phyloP scores from a whole-genome alignment of 129 eudicot genomes.

The Mikania micrantha region DNA sequence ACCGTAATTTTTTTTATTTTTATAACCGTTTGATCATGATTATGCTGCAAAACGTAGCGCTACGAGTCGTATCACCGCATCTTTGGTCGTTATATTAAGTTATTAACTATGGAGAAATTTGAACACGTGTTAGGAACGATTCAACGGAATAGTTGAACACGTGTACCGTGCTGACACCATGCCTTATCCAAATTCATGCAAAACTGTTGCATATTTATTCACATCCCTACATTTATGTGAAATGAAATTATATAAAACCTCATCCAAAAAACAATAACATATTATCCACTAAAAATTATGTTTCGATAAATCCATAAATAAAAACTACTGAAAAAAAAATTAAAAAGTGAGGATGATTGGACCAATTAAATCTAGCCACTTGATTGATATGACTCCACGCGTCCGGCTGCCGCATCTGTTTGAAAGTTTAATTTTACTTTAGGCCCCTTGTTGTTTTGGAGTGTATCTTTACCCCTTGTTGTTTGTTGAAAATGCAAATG shows the following conservation, averaged over 20 bases:
- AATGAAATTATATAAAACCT: background rate
- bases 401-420: background rate
- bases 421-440: background rate
- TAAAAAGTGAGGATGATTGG: background rate
- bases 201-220: background rate
- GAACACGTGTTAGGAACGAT: background rate
- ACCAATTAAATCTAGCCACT: background rate
- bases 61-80: too few species aligned
- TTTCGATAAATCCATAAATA: too few species aligned
- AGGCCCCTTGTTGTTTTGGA: background rate
- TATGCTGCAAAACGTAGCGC: too few species aligned
- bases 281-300: too few species aligned
- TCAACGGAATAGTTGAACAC: background rate
- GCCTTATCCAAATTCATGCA: conserved; percentile 5
- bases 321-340: too few species aligned
- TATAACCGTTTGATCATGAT: too few species aligned
- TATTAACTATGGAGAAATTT: too few species aligned
- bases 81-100: too few species aligned
- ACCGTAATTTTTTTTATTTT: too few species aligned
- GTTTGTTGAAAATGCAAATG: background rate
- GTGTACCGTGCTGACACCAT: background rate
- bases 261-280: background rate
- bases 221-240: background rate
- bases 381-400: background rate
- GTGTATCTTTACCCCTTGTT: background rate